Percentiles rank a stretch among this genome's conserved stretches.
Evolutionary conservation across 495 filamentous ascomycete genomes (phyloP).

Genomic region (Tuber microsphaerosporum): DNA sequence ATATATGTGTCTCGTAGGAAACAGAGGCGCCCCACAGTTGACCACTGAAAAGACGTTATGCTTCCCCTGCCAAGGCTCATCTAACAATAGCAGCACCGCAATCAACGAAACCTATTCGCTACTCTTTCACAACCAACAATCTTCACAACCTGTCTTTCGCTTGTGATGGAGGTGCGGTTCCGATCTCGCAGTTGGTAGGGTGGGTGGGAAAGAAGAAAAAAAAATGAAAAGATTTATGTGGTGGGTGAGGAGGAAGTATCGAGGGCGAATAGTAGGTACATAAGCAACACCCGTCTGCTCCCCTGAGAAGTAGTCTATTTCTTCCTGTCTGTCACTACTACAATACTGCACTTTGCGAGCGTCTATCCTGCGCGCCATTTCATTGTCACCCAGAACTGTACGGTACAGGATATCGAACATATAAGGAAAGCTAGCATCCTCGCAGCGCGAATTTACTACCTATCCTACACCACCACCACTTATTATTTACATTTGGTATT

Average conservation of each 20-base stretch:
- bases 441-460: slow-evolving; percentile 4
- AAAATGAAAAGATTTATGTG: not conserved
- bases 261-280: not conserved
- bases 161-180: not conserved
- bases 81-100: slow-evolving; percentile 2
- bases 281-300: not conserved
- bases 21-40: not conserved
- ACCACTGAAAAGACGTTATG: not conserved
- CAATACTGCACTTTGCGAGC: not conserved
- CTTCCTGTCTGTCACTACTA: not conserved
- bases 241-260: not conserved
- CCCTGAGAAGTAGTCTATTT: slow-evolving; percentile 8
- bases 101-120: not conserved
- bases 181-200: slow-evolving; percentile 4
- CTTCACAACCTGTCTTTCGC: not conserved
- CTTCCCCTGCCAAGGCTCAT: slow-evolving; percentile 4
- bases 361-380: not conserved
- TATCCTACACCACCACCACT: not conserved
- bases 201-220: not conserved
- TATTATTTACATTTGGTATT: not conserved
- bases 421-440: slow-evolving; percentile 5
- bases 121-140: not conserved
- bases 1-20: not conserved
- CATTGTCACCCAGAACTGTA: not conserved
- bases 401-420: slow-evolving; percentile 5